Conservation (phyloP, 768 basidiomycete species). For the Lactifluus rugatus region DNA sequence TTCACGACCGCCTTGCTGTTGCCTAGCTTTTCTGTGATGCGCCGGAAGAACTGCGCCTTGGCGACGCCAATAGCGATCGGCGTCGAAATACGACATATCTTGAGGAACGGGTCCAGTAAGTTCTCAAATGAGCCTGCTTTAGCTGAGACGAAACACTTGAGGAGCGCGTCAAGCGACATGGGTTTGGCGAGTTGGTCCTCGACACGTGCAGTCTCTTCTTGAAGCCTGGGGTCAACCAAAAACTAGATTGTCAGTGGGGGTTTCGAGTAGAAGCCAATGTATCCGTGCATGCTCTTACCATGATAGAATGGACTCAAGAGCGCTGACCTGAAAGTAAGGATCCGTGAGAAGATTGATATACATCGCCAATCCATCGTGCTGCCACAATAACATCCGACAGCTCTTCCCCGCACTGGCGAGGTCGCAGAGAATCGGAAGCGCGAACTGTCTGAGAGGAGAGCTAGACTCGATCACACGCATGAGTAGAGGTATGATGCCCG, state of each 20-base stretch:
- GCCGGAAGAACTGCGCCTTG: conserved; percentile 76
- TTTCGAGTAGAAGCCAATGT: not conserved
- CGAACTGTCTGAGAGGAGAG: conserved; percentile 94
- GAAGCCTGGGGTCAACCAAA: conserved; percentile 48
- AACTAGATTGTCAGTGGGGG: not conserved
- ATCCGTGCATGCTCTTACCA: conserved; percentile 47
- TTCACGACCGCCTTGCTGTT: conserved; percentile 81
- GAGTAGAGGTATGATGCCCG: conserved; percentile 87
- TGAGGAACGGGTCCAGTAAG: conserved; percentile 84
- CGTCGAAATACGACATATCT: conserved; percentile 77
- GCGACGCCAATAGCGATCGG: conserved; percentile 67
- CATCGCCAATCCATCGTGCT: conserved; percentile 79
- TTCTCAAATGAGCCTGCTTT: conserved; percentile 91
- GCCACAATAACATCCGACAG: conserved; percentile 83
- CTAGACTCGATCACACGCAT: conserved; percentile 80
- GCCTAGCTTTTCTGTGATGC: conserved; percentile 73
- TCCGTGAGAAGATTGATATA: conserved; percentile 73
- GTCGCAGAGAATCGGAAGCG: conserved; percentile 93
- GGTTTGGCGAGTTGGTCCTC: conserved; percentile 77
- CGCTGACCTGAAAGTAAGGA: conserved; percentile 87
- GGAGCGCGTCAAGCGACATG: conserved; percentile 53
- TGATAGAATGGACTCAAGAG: conserved; percentile 80
- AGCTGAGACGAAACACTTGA: conserved; percentile 72
- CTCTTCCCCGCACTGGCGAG: conserved; percentile 92
- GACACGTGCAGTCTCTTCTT: conserved; percentile 90